Conservation (phyloP, 768 basidiomycete genomes). For the Leucosporidium creatinivorum region DNA sequence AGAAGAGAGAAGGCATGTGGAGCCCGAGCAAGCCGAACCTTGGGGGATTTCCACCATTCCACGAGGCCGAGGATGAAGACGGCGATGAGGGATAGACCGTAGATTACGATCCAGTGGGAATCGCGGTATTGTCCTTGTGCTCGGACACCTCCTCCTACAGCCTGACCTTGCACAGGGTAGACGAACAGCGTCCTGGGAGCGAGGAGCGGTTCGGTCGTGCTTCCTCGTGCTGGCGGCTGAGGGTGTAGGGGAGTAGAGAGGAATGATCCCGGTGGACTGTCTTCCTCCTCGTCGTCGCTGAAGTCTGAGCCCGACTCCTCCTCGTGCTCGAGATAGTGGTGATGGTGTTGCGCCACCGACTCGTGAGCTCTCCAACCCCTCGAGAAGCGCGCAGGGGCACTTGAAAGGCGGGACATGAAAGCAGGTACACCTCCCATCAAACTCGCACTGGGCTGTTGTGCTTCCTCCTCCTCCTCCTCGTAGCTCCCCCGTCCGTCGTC, state of each 20-base stretch:
- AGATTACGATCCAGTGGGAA: slow-evolving; percentile 24
- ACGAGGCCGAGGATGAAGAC: background rate
- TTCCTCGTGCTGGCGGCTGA: background rate
- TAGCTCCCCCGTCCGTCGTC: too few species aligned
- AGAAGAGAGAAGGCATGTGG: background rate
- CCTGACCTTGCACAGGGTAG: slow-evolving; percentile 3
- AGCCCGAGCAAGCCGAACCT: background rate
- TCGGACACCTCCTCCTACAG: background rate
- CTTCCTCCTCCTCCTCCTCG: background rate
- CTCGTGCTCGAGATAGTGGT: slow-evolving; percentile 4
- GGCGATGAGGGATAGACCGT: slow-evolving; percentile 7
- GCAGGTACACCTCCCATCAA: background rate
- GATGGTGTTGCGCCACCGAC: slow-evolving; percentile 1
- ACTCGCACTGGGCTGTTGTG: background rate
- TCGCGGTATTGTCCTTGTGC: slow-evolving; percentile 7
- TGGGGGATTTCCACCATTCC: slow-evolving; percentile 3
- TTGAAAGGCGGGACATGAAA: background rate
- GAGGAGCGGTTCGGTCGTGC: slow-evolving; percentile 17
- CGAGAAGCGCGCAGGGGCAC: background rate
- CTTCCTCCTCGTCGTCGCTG: slow-evolving; percentile 9
- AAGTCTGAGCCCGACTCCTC: too few species aligned
- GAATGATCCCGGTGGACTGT: slow-evolving; percentile 15
- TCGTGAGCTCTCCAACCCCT: slow-evolving; percentile 30
- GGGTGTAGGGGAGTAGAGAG: slow-evolving; percentile 1
- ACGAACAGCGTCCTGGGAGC: slow-evolving; percentile 15